Evolutionary conservation across 352 stramenopile species (phyloP).

Genomic region (Phytophthora sojae): DNA sequence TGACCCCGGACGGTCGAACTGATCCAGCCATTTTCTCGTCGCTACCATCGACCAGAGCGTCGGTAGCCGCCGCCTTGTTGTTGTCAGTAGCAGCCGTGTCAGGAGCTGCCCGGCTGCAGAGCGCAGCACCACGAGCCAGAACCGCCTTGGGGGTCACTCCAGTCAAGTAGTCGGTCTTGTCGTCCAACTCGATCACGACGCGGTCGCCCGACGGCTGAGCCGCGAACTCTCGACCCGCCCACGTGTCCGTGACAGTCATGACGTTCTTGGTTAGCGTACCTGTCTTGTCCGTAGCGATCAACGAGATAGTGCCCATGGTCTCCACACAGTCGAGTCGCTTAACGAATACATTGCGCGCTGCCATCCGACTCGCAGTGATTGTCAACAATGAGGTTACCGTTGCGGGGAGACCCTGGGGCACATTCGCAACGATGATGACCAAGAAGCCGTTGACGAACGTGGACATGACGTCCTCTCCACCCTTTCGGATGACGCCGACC

Average conservation of each 20-base stretch:
- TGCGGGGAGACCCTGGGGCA: conserved; percentile 92
- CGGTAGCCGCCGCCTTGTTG: not conserved
- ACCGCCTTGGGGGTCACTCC: conserved; percentile 38
- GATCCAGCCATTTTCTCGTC: conserved; percentile 20
- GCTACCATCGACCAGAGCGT: not conserved
- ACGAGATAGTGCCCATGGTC: conserved; percentile 87
- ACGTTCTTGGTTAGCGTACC: conserved; percentile 90
- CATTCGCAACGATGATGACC: conserved; percentile 64
- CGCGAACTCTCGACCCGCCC: conserved; percentile 40
- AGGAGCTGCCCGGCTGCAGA: conserved; percentile 52
- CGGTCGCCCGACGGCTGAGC: conserved; percentile 38
- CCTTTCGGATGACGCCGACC: conserved; percentile 45
- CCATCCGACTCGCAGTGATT: conserved; percentile 83
- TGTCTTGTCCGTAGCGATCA: conserved; percentile 95
- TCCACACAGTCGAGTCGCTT: conserved; percentile 90
- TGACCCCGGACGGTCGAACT: not conserved
- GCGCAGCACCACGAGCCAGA: conserved; percentile 39
- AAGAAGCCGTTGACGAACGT: conserved; percentile 61
- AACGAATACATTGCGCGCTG: conserved; percentile 89
- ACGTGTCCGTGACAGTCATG: conserved; percentile 64
- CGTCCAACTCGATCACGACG: conserved; percentile 43
- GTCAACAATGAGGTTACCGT: conserved; percentile 91
- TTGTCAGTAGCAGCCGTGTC: conserved; percentile 2
- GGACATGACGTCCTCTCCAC: conserved; percentile 42
- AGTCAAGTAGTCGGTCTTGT: conserved; percentile 41